These are phyloP conservation scores for Tuctoria greenei DNA, from an alignment of 176 grass and related monocot species.

Conservation along the genomic window DNA sequence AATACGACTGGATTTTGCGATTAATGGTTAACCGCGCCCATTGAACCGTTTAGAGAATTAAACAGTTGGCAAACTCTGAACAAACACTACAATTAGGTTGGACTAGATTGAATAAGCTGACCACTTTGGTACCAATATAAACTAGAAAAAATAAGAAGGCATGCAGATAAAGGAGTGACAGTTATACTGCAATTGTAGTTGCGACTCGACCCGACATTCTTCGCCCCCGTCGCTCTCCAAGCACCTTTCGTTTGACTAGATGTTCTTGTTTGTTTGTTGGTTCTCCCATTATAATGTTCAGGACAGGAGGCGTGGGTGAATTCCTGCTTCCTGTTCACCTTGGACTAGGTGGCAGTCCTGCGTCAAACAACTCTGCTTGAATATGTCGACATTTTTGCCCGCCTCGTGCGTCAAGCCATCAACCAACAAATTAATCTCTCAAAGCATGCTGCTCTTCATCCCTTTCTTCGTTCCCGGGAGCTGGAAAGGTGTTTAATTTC, in stretches of 20 bases:
- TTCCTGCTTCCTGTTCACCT: constrained; percentile 4
- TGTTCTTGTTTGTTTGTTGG: background rate
- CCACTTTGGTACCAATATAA: background rate
- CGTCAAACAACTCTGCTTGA: constrained; percentile 11
- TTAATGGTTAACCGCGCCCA: too few species aligned
- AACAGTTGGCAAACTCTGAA: background rate
- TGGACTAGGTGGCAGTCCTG: background rate
- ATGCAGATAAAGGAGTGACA: background rate
- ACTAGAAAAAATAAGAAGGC: background rate
- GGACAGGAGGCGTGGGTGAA: background rate
- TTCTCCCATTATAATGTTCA: background rate
- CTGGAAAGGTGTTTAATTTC: background rate
- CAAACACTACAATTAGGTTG: background rate
- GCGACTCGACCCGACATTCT: constrained; percentile 1
- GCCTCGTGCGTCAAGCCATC: background rate
- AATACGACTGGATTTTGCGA: too few species aligned
- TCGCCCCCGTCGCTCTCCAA: constrained; percentile 32
- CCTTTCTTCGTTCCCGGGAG: background rate
- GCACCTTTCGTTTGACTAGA: constrained; percentile 48
- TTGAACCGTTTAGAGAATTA: background rate
- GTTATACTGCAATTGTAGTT: background rate
- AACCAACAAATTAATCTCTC: background rate
- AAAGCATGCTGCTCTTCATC: background rate
- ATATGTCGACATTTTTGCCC: background rate
- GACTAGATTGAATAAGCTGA: background rate